Evolutionary conservation across 1,139 yeast genomes (phyloP).

Genomic region (Candida mesenterica): DNA sequence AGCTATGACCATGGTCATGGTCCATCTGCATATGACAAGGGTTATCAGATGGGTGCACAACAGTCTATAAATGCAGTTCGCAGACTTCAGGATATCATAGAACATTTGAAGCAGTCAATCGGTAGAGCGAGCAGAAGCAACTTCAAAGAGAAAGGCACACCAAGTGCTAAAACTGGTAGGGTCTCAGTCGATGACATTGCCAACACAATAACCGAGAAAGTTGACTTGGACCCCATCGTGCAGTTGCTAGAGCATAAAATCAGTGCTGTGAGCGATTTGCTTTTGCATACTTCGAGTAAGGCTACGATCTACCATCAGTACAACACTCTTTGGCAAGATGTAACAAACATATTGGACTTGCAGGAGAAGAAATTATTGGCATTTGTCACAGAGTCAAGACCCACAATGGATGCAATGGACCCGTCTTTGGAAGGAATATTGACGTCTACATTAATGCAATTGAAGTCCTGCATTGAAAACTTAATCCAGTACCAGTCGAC

Average conservation of each 20-base stretch:
- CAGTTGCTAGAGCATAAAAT: constrained; percentile 28
- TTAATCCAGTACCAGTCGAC: constrained; percentile 8
- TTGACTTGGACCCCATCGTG: constrained; percentile 36
- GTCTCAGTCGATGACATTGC: constrained; percentile 29
- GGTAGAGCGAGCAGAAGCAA: constrained; percentile 1
- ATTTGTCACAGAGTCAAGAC: constrained; percentile 18
- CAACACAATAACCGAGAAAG: constrained; percentile 33
- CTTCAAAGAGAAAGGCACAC: background rate
- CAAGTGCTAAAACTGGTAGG: background rate
- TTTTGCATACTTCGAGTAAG: constrained; percentile 23
- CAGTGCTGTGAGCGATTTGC: constrained; percentile 29
- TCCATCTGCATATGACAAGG: constrained; percentile 34
- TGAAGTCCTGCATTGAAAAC: constrained; percentile 9
- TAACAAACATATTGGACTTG: constrained; percentile 26
- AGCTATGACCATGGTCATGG: constrained; percentile 25
- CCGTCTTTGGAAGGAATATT: constrained; percentile 10
- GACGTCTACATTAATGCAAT: constrained; percentile 10
- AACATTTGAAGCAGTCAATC: constrained; percentile 4
- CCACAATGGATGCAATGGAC: constrained; percentile 8
- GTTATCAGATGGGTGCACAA: constrained; percentile 34
- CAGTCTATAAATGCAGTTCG: constrained; percentile 27
- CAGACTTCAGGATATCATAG: constrained; percentile 15
- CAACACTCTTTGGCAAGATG: constrained; percentile 38
- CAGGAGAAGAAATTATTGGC: constrained; percentile 28
- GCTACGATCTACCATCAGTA: constrained; percentile 33